Evolutionary conservation across 768 basidiomycete genomes (phyloP).

Genomic region (Trametes meyenii): DNA sequence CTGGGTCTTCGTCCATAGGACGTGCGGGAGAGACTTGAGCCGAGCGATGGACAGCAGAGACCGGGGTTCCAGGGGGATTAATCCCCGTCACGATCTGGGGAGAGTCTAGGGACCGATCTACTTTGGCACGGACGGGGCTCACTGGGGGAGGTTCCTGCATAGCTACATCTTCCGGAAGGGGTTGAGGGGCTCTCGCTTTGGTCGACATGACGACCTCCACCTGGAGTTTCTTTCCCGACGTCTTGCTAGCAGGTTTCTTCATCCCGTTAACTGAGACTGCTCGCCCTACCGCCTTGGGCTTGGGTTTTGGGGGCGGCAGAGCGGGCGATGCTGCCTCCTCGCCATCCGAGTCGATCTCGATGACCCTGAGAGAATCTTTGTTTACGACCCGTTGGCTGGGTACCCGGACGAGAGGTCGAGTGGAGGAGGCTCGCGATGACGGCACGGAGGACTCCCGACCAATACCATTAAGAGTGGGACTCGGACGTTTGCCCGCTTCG

Average conservation of each 20-base stretch:
- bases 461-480: constrained; percentile 6
- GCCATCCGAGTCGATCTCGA: constrained; percentile 26
- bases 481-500: not conserved
- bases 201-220: constrained; percentile 11
- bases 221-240: constrained; percentile 16
- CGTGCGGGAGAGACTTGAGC: constrained; percentile 5
- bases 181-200: not conserved
- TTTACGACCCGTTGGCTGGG: not conserved
- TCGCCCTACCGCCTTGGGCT: not conserved
- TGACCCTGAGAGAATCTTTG: constrained; percentile 19
- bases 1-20: not conserved
- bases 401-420: not conserved
- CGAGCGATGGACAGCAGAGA: constrained; percentile 17
- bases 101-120: not conserved
- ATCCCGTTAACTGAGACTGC: not conserved
- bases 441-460: not conserved
- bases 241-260: constrained; percentile 9
- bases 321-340: constrained; percentile 2
- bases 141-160: constrained; percentile 6
- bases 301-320: not conserved
- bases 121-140: not conserved
- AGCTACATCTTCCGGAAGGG: not conserved
- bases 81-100: not conserved
- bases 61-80: constrained; percentile 6
- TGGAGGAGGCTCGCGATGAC: constrained; percentile 8